Conservation (phyloP, 345 rosid species). For the Abelmoschus esculentus region DNA sequence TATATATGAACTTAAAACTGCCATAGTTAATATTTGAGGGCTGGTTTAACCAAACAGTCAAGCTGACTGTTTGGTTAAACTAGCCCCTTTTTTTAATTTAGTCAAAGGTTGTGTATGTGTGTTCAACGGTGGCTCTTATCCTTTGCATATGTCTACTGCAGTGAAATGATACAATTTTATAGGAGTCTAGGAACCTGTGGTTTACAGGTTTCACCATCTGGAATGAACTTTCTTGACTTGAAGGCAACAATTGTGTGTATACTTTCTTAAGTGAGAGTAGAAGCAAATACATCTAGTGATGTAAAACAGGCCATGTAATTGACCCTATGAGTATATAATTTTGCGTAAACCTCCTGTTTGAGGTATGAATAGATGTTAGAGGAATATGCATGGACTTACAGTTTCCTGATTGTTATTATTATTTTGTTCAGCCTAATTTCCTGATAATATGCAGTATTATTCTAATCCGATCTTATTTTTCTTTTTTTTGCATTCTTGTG, state of each 20-base stretch:
- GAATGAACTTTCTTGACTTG: neutral
- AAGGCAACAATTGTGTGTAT: neutral
- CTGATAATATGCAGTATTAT: neutral
- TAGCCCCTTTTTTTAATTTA: slow-evolving; percentile 21
- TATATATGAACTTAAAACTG: no score
- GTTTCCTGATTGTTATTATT: neutral
- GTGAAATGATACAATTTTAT: neutral
- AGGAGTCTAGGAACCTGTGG: neutral
- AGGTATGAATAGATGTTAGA: neutral
- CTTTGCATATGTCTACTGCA: neutral
- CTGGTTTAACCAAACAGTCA: neutral
- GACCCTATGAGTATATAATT: neutral
- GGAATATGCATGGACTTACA: neutral
- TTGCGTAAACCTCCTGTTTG: neutral
- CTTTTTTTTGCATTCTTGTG: neutral
- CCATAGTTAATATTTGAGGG: neutral
- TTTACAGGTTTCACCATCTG: neutral
- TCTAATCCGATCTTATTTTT: neutral
- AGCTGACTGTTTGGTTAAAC: slow-evolving; percentile 23
- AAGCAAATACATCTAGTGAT: neutral
- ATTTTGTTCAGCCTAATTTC: no score
- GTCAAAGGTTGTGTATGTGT: neutral
- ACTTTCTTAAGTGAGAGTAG: neutral
- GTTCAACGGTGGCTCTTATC: neutral
- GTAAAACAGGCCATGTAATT: neutral